Evolutionary conservation across 371 early-diverging fungal genomes (phyloP), one percentile per base, ranked within the genome.

Genomic region (Mortierella sp.): DNA sequence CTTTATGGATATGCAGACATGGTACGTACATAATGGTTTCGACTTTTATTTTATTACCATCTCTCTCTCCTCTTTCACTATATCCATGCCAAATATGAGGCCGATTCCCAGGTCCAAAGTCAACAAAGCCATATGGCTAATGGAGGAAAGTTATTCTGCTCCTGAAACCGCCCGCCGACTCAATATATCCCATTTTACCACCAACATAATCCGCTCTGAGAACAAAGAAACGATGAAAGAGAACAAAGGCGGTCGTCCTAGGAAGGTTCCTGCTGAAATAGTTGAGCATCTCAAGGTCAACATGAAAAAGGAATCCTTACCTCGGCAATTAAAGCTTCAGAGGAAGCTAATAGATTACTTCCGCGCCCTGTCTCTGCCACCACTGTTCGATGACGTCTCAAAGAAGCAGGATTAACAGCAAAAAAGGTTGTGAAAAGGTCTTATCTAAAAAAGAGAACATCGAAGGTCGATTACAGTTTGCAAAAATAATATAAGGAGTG

Each of bases 361-460:
- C 54, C 49, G 13, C 10, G 12, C 1, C 29, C 53, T 43, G 75
- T 75, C 0, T 64, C 64, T 2, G 53, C 63, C 1, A 23, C 43
- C 13, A 76, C 71, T n/a, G 53, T 76, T 32, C 32, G 71, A 26
- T 32, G 77, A 0, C 47, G 60, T 17, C 71, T n/a, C n/a, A n/a
- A n/a, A n/a, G n/a, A n/a, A n/a, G n/a, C n/a, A n/a, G n/a, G n/a
- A n/a, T 76, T 22, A 56, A 61, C 51, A 8, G 63, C 71, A 26
- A 64, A 64, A 54, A 70, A 45, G 60, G n/a, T 35, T 2, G 65
- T 71, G 17, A 82, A 76, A 58, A 7, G 51, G 28, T 68, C 74
- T 28, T 70, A 63, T 26, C 65, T 82, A 0, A 58, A 22, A n/a
- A 23, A 19, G 19, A 28, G 49, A 47, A 47, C 49, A 47, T 22